These are phyloP conservation scores for Gnomoniopsis sp. DNA, from an alignment of 2,329 filamentous ascomycete genomes.

Conservation along the genomic window DNA sequence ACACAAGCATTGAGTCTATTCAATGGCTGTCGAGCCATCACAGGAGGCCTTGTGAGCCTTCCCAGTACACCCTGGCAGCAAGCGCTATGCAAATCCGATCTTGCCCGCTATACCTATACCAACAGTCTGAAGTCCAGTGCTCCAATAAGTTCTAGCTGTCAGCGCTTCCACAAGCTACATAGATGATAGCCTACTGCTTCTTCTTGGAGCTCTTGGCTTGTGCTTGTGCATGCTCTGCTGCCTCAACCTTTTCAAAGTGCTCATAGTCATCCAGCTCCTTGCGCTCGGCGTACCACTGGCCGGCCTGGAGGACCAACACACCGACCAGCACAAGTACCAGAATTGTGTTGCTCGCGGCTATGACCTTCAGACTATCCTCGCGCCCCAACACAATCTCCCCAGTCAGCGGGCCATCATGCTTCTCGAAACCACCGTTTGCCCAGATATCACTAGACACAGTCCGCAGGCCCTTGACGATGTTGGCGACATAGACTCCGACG, in stretches of 20 bases:
- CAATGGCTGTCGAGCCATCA: not conserved
- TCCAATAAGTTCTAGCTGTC: too few species aligned
- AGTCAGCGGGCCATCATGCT: conserved; percentile 40
- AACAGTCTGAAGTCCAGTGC: not conserved
- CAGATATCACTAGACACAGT: conserved; percentile 73
- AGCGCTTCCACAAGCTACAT: too few species aligned
- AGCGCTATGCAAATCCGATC: not conserved
- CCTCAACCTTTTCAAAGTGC: conserved; percentile 52
- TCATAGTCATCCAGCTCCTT: conserved; percentile 81
- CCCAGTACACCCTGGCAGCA: not conserved
- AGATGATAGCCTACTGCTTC: conserved; percentile 18
- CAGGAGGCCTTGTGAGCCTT: not conserved
- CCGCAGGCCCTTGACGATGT: conserved; percentile 92
- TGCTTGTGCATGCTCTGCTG: conserved; percentile 19
- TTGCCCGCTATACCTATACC: not conserved
- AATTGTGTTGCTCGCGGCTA: conserved; percentile 95
- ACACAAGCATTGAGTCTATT: not conserved
- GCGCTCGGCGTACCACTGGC: conserved; percentile 97
- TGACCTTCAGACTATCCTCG: conserved; percentile 86
- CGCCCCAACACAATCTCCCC: conserved; percentile 70
- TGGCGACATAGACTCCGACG: conserved; percentile 88
- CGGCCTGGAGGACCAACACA: conserved; percentile 87
- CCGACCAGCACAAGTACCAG: conserved; percentile 88
- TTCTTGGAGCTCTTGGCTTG: conserved; percentile 17
- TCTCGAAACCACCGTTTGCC: conserved; percentile 34